Base-by-base conservation (phyloP, 2,329 filamentous ascomycete genomes). In the Scedosporium minutisporum region DNA sequence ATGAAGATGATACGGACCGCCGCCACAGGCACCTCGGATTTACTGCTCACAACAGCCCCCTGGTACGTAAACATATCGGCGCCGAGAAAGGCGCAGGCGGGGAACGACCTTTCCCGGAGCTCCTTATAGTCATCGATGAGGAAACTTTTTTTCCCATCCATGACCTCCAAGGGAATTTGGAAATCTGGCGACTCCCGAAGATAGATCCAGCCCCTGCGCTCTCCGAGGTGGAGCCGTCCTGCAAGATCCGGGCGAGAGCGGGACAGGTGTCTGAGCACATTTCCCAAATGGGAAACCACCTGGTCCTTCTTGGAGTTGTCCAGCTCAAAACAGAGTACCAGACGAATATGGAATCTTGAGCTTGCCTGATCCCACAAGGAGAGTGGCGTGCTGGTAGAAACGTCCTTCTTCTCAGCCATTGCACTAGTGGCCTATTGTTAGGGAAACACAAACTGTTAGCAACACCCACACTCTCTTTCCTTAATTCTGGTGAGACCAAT, bases 1-100 rank as follows among this genome's bases (percentile, higher is more conserved):
- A 76, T 71, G 60, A 77, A 71, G 48, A 72, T 71, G n/a, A 71
- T 73, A 14, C 74, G 71, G 5, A 79, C 69, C n/a, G 70, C 70
- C 1, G 72, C 71, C 10, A 75, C 75, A 0, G 76, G 77, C 25
- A 77, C 68, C n/a, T 57, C 59, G 16, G 59, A 57, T 7, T 61
- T 3, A 12, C 44, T 57, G 25, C 42, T 57, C 10, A 33, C 18
- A 6, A 65, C 48, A 10, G 57, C 58, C 9, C 65, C 64, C 16
- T 61, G 44, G 9, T 65, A 60, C 3, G 59, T 62, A 51, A 72
- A 72, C 1, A 66, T 62, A 0, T 68, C 64, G 29, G 29, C 29
- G 25, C 68, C 67, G 16, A 74, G 69, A 64, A 73, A 74, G 0
- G 67, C 68, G 6, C 63, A 66, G 0, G 70, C 69, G 2, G 73